phyloP scores from a whole-genome alignment of 768 basidiomycete species.

The Boletales sp. region DNA sequence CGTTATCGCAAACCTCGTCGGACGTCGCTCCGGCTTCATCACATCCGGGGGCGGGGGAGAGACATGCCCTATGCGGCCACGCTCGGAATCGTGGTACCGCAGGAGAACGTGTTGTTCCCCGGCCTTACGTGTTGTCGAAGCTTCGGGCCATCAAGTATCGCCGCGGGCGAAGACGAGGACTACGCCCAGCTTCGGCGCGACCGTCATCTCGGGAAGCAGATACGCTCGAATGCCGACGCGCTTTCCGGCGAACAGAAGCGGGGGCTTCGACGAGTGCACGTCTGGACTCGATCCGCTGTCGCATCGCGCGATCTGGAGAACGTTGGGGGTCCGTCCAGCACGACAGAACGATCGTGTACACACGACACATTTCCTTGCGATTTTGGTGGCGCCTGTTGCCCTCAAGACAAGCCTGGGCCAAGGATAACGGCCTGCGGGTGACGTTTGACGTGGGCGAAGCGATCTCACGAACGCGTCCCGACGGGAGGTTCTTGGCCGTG shows the following conservation, averaged over 20 bases:
- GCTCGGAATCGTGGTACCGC: slow-evolving; percentile 78
- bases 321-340: slow-evolving; percentile 60
- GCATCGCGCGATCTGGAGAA: slow-evolving; percentile 73
- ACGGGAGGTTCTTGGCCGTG: slow-evolving; percentile 35
- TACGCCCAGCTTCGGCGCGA: slow-evolving; percentile 60
- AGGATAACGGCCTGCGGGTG: slow-evolving; percentile 65
- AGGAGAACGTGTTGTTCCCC: slow-evolving; percentile 80
- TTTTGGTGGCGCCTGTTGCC: slow-evolving; percentile 71
- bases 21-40: slow-evolving; percentile 55
- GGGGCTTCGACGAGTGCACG: slow-evolving; percentile 73
- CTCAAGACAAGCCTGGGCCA: slow-evolving; percentile 68
- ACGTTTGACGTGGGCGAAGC: slow-evolving; percentile 36
- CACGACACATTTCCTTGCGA: slow-evolving; percentile 78
- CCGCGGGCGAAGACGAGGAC: slow-evolving; percentile 46
- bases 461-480: slow-evolving; percentile 9
- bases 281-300: slow-evolving; percentile 82
- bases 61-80: slow-evolving; percentile 58
- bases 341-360: slow-evolving; percentile 68
- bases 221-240: slow-evolving; percentile 59
- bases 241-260: slow-evolving; percentile 80
- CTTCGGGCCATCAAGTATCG: slow-evolving; percentile 66
- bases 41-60: slow-evolving; percentile 49
- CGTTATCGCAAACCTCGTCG: slow-evolving; percentile 60
- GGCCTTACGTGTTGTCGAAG: slow-evolving; percentile 74
- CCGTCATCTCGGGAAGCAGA: slow-evolving; percentile 71